Evolutionary conservation across 2,329 filamentous ascomycete species (phyloP).

Genomic region (Ploettnerulaceae sp.): DNA sequence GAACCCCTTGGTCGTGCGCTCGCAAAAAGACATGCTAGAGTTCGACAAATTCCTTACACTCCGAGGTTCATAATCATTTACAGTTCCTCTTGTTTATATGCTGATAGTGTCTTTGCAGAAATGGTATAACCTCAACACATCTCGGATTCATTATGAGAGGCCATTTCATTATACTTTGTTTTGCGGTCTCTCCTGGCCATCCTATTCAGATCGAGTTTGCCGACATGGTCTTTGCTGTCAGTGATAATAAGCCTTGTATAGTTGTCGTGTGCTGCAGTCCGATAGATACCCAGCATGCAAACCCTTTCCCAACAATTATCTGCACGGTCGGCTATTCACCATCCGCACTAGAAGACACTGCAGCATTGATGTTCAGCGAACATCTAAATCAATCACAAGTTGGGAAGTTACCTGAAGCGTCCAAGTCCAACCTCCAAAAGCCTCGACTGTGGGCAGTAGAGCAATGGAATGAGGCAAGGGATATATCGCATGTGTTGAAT

Average conservation of each 20-base stretch:
- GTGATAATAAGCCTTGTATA: conserved; percentile 46
- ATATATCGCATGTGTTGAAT: conserved; percentile 25
- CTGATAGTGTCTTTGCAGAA: conserved; percentile 17
- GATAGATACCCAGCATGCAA: conserved; percentile 36
- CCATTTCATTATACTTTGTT: conserved; percentile 45
- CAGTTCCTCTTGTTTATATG: too few species aligned
- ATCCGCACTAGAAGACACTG: conserved; percentile 45
- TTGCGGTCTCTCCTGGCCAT: conserved; percentile 38
- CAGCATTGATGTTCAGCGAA: conserved; percentile 47
- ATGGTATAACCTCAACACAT: conserved; percentile 46
- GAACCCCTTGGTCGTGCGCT: conserved; percentile 64
- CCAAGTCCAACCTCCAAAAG: neutral
- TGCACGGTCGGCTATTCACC: conserved; percentile 46
- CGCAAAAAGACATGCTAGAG: conserved; percentile 51
- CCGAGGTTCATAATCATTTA: conserved; percentile 40
- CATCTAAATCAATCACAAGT: conserved; percentile 24
- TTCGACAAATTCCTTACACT: conserved; percentile 70
- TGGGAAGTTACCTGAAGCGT: neutral
- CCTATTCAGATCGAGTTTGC: conserved; percentile 49
- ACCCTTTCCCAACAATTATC: conserved; percentile 47
- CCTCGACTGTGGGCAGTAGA: conserved; percentile 32
- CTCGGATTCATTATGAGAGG: conserved; percentile 32
- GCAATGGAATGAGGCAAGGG: conserved; percentile 29
- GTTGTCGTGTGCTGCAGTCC: conserved; percentile 48
- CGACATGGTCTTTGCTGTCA: conserved; percentile 37